Evolutionary conservation across 1,284 basidiomycete species (phyloP).

Genomic region (Meira miltonrushii): DNA sequence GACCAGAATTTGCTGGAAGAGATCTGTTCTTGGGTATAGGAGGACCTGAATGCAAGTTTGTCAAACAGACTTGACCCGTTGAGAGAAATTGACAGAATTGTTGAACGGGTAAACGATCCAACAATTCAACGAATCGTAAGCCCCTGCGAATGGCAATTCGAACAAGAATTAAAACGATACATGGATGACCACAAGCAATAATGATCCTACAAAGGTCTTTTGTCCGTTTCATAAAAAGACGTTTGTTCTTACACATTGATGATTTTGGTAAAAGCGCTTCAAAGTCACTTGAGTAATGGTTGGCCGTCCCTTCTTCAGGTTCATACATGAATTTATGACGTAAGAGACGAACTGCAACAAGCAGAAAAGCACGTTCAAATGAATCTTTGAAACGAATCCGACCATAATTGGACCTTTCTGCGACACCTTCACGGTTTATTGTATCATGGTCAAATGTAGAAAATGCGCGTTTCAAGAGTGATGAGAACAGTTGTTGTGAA

Average conservation of each 20-base stretch:
- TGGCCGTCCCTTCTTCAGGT: neutral
- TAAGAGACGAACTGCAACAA: neutral
- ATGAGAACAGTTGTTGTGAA: too few relatives aligned
- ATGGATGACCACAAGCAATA: conserved; percentile 6
- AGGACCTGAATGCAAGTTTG: neutral
- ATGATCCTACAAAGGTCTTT: conserved; percentile 3
- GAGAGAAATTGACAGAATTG: conserved; percentile 3
- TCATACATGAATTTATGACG: neutral
- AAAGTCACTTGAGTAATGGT: neutral
- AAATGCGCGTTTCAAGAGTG: too few relatives aligned
- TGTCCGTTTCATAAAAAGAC: neutral
- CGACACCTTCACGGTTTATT: too few relatives aligned
- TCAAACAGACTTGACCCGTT: neutral
- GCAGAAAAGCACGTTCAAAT: neutral
- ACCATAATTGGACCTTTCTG: too few relatives aligned
- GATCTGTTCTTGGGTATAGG: too few relatives aligned
- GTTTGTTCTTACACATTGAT: too few relatives aligned
- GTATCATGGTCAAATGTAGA: too few relatives aligned
- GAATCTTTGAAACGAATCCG: neutral
- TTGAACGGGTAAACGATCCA: neutral
- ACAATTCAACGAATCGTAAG: neutral
- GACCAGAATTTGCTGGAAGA: too few relatives aligned
- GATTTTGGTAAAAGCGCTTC: neutral
- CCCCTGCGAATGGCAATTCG: neutral
- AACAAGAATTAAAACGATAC: neutral